Evolutionary conservation across 768 basidiomycete species (phyloP).

Genomic region (Myochromella boudieri): DNA sequence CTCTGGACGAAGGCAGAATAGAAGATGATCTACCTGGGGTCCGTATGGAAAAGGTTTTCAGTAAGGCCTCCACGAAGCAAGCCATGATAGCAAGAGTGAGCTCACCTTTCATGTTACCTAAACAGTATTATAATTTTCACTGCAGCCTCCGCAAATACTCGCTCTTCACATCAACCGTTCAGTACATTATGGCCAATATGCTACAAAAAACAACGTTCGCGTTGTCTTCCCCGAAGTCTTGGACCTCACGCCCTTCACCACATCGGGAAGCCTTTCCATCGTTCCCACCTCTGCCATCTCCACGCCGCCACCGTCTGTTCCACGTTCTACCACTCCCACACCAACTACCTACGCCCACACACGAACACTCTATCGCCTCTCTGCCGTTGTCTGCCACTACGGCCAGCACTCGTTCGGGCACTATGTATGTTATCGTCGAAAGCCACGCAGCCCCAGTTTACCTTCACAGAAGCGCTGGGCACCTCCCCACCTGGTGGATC

Average conservation of each 20-base stretch:
- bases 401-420: constrained; percentile 94
- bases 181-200: constrained; percentile 70
- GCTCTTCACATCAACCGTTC: constrained; percentile 92
- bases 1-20: constrained; percentile 72
- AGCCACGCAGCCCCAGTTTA: constrained; percentile 53
- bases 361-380: constrained; percentile 82
- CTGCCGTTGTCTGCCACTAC: constrained; percentile 89
- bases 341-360: constrained; percentile 49
- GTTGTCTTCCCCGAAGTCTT: constrained; percentile 86
- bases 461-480: constrained; percentile 36
- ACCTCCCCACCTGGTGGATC: constrained; percentile 33
- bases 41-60: constrained; percentile 74
- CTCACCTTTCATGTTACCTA: constrained; percentile 12
- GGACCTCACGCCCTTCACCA: constrained; percentile 87
- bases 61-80: constrained; percentile 80
- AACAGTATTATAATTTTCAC: background rate
- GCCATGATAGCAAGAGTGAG: constrained; percentile 89
- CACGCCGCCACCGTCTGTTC: constrained; percentile 47
- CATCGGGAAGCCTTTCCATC: constrained; percentile 74
- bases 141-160: constrained; percentile 83
- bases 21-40: constrained; percentile 85
- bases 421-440: constrained; percentile 88
- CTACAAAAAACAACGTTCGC: constrained; percentile 81
- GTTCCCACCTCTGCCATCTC: constrained; percentile 73
- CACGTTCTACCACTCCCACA: constrained; percentile 55